Evolutionary conservation across 352 stramenopile species (phyloP), one percentile per base, ranked within the genome.

Genomic region (Phytophthora ramorum): DNA sequence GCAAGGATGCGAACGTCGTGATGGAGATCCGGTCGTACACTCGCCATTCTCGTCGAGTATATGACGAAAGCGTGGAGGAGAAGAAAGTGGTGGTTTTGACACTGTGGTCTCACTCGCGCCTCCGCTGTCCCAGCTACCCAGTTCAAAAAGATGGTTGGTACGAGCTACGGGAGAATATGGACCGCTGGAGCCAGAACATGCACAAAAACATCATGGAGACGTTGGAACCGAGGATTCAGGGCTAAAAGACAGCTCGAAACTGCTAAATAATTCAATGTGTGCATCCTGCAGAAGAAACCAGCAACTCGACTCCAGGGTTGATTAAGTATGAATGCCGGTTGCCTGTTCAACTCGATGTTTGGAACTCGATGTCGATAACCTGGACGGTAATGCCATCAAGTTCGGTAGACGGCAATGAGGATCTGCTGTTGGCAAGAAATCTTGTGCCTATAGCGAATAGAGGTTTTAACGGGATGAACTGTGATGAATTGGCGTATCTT

Each of bases 131-230:
- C 0, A 58, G 49, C 35, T 79, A 79, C 24, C 34, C 30, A 5
- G 53, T 81, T 1, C 30, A 57, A 1, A 55, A 66, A n/a, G 35
- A 45, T 8, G 62, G 52, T 10, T 71, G 69, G 58, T 44, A 67
- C 16, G 71, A 75, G 17, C 34, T 82, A 17, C 64, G 64, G 3
- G 60, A 78, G 35, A 75, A 69, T 34, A 78, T 80, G 71, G 68
- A 80, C 19, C 49, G 52, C 20, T 80, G 68, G 64, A 70, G 68
- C 49, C 69, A 79, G 53, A 78, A 66, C 13, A 74, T 83, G 60
- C 71, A 76, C 54, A 68, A 71, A 22, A 75, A 51, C 16, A 63
- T 83, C 35, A 54, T 72, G 48, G 63, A 77, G 49, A 69, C 47
- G 4, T 48, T 76, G n/a, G 41, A 60, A 7, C 47, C 41, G 17